Evolutionary conservation across 2,329 filamentous ascomycete genomes (phyloP).

Genomic region (Neofusicoccum ribis): DNA sequence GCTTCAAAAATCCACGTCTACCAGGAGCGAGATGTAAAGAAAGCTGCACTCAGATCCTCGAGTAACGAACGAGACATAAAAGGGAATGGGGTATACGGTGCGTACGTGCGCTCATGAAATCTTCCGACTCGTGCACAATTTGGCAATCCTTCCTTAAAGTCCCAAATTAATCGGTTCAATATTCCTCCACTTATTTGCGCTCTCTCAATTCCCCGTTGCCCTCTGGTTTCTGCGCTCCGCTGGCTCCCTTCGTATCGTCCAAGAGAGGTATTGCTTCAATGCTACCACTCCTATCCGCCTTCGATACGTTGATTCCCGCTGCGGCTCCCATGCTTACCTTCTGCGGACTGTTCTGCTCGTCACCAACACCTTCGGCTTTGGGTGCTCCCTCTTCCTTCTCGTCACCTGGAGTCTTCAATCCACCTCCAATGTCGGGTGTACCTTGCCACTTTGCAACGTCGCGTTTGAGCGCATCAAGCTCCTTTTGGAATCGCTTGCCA

Average conservation of each 20-base stretch:
- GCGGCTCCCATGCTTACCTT: slow-evolving; percentile 14
- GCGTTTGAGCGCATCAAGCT: slow-evolving; percentile 82
- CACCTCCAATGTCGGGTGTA: slow-evolving; percentile 4
- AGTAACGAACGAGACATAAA: not conserved
- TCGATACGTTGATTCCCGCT: slow-evolving; percentile 10
- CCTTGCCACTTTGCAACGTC: slow-evolving; percentile 87
- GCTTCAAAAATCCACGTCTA: not conserved
- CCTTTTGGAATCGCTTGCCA: slow-evolving; percentile 93
- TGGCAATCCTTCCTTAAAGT: not conserved
- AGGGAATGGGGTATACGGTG: not conserved
- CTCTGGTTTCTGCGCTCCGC: slow-evolving; percentile 18
- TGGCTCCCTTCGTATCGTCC: slow-evolving; percentile 44
- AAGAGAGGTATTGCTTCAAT: slow-evolving; percentile 62
- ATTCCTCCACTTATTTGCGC: slow-evolving; percentile 8
- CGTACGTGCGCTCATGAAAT: slow-evolving; percentile 9
- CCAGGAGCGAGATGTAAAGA: not conserved
- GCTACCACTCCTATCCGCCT: slow-evolving; percentile 25
- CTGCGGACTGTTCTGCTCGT: slow-evolving; percentile 9
- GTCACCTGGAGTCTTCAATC: slow-evolving; percentile 10
- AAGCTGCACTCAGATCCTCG: not conserved
- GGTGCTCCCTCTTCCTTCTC: not conserved
- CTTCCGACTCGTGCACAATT: not conserved
- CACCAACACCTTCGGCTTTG: slow-evolving; percentile 1
- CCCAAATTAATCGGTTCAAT: too few species aligned
- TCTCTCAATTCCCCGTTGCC: slow-evolving; percentile 18